These are phyloP conservation scores for Dipteronia dyeriana DNA, from an alignment of 345 rosid genomes.

Conservation along the genomic window DNA sequence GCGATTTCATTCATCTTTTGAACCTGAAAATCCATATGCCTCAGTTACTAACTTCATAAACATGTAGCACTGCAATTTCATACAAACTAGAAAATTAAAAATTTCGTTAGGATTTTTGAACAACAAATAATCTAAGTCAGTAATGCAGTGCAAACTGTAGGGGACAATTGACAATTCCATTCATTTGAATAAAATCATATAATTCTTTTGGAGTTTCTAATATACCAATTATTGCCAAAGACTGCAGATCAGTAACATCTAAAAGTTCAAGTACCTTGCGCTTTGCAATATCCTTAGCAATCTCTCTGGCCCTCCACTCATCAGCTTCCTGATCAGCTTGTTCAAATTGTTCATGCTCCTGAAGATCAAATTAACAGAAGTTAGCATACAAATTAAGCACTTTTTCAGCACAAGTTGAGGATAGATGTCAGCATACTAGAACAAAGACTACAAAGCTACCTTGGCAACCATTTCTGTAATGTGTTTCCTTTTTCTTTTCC, in stretches of 20 bases:
- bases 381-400: constrained; percentile 10
- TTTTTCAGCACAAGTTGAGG: not conserved
- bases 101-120: constrained; percentile 2
- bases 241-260: not conserved
- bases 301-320: constrained; percentile 90
- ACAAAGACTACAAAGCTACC: constrained; percentile 42
- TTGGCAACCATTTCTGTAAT: constrained; percentile 60
- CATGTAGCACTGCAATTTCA: constrained; percentile 8
- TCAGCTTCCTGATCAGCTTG: constrained; percentile 79
- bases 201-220: not conserved
- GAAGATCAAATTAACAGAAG: constrained; percentile 24
- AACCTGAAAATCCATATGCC: constrained; percentile 46
- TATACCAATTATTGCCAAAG: not conserved
- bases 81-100: constrained; percentile 2
- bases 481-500: constrained; percentile 65
- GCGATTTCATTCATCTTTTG: constrained; percentile 94
- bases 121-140: not conserved
- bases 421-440: constrained; percentile 8
- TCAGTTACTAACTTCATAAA: constrained; percentile 19
- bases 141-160: not conserved
- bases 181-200: constrained; percentile 4
- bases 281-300: constrained; percentile 80
- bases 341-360: constrained; percentile 70
- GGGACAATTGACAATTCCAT: not conserved
- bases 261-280: constrained; percentile 50